These are phyloP conservation scores for Paecilomyces dactylethromorphus DNA, from an alignment of 2,329 filamentous ascomycete species.

Conservation along the genomic window DNA sequence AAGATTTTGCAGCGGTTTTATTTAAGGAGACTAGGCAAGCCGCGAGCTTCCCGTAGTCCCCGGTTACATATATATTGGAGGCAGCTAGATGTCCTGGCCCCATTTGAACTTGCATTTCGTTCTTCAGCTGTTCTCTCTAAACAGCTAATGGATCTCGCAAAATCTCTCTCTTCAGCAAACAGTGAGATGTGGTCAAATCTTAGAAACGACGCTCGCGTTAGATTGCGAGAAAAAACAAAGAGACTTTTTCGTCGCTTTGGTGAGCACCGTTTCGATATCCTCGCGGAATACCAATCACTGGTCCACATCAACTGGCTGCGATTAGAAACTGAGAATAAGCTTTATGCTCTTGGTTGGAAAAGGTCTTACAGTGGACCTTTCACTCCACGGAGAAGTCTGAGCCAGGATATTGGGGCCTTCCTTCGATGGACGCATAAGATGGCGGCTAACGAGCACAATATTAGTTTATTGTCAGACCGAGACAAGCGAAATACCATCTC, in stretches of 20 bases:
- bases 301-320: constrained; percentile 17
- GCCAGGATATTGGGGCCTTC: constrained; percentile 14
- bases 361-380: constrained; percentile 12
- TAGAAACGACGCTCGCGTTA: neutral
- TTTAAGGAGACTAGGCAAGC: neutral
- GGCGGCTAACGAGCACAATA: neutral
- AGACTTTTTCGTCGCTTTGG: neutral
- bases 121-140: neutral
- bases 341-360: constrained; percentile 9
- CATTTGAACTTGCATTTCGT: constrained; percentile 10
- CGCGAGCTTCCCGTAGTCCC: constrained; percentile 1
- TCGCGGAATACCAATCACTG: constrained; percentile 2
- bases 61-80: constrained; percentile 16
- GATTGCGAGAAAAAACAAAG: neutral
- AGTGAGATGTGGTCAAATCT: neutral
- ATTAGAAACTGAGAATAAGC: constrained; percentile 13
- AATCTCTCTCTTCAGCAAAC: neutral
- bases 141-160: constrained; percentile 4
- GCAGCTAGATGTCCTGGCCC: constrained; percentile 21
- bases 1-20: constrained; percentile 3
- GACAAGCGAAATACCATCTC: neutral
- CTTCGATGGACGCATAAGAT: constrained; percentile 3
- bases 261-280: constrained; percentile 3
- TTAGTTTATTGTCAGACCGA: neutral
- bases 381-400: constrained; percentile 13